Conservation (phyloP, 805 yeast species). For the Wickerhamomyces chaumierensis region DNA sequence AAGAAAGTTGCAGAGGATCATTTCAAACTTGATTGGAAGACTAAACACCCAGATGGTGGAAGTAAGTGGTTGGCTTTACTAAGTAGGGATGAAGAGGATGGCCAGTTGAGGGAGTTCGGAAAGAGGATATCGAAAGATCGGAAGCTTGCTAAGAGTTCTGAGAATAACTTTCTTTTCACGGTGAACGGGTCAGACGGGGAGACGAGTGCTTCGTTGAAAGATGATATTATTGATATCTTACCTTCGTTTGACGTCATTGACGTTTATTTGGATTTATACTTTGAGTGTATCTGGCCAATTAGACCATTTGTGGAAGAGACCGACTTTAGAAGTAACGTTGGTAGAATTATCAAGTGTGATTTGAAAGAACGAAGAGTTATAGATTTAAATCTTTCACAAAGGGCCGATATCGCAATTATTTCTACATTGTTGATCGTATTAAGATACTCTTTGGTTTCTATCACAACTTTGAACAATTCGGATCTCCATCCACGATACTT, state of each 20-base stretch:
- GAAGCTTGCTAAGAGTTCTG: neutral
- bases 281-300: constrained; percentile 30
- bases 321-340: constrained; percentile 18
- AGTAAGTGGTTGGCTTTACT: constrained; percentile 13
- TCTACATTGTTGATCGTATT: constrained; percentile 29
- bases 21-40: constrained; percentile 6
- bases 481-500: neutral
- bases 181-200: too few relatives aligned
- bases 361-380: constrained; percentile 18
- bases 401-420: constrained; percentile 28
- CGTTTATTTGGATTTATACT: constrained; percentile 24
- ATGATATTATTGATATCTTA: constrained; percentile 21
- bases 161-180: too few relatives aligned
- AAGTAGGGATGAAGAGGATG: constrained; percentile 7
- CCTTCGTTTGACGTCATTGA: constrained; percentile 23
- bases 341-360: constrained; percentile 25
- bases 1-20: constrained; percentile 1
- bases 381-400: constrained; percentile 20
- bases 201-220: too few relatives aligned
- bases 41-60: constrained; percentile 9
- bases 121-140: constrained; percentile 6
- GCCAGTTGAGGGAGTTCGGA: constrained; percentile 3
- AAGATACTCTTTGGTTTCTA: constrained; percentile 28
- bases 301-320: constrained; percentile 34
- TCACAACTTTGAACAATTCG: constrained; percentile 9